Evolutionary conservation across 768 basidiomycete genomes (phyloP), one percentile per base, ranked within the genome.

Genomic region (Psilocybe cubensis): DNA sequence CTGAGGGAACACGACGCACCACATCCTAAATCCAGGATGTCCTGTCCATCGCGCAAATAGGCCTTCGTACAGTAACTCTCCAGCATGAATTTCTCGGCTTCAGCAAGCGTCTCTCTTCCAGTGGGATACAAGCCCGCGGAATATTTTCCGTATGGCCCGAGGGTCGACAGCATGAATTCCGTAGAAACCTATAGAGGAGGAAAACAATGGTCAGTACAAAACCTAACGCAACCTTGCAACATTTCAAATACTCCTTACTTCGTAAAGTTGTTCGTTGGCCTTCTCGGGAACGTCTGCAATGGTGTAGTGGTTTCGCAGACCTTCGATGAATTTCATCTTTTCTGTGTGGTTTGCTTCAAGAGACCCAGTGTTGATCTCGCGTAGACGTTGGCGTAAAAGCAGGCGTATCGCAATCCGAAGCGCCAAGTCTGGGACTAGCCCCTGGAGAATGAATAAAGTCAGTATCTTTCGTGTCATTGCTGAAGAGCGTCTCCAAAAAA

Each of bases 221-320:
- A 21, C 20, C 47, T 7, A 2, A 29, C 1, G 18, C 17, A 33
- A 6, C n/a, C n/a, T n/a, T n/a, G 10, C 24, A 29, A 27, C 7
- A 21, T 18, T 14, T 14, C 3, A 6, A 21, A 24, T n/a, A 20
- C 25, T 38, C 44, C 14, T 20, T 55, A 86, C 87, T 75, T 90
- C 87, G 68, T 90, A 90, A 64, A 89, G 87, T 67, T 89, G 88
- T 65, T 89, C 84, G 60, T 91, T 90, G 18, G 87, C 88, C 64
- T 86, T 86, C 35, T 83, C 79, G 0, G 87, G 80, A 9, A 82
- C 76, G 58, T 83, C 85, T 2, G 87, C 87, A 57, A 89, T 88
- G 25, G 74, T 78, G 3, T 60, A 64, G 14, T 82, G 71, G 0
- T 75, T 72, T 20, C 80, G 78, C 23, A 88, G 80, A n/a, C 72